These are phyloP conservation scores for Daldinia sp. DNA, from an alignment of 2,329 filamentous ascomycete species.

Conservation along the genomic window DNA sequence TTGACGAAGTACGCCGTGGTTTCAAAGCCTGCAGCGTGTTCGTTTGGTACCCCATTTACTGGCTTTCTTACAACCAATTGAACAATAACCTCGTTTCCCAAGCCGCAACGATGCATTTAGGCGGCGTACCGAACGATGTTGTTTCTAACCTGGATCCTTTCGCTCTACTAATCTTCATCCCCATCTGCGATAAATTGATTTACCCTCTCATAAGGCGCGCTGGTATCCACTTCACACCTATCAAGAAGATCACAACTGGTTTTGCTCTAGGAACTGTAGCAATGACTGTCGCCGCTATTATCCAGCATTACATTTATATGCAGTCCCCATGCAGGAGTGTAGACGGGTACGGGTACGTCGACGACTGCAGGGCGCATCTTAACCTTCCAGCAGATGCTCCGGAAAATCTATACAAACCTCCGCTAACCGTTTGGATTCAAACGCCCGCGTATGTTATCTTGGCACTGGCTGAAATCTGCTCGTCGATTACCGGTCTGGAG, in stretches of 20 bases:
- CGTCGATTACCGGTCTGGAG: constrained; percentile 71
- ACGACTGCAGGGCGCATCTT: constrained; percentile 47
- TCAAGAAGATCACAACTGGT: constrained; percentile 79
- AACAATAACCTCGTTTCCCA: constrained; percentile 72
- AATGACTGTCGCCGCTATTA: constrained; percentile 68
- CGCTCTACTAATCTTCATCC: constrained; percentile 80
- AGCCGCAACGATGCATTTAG: constrained; percentile 73
- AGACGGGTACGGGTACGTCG: constrained; percentile 62
- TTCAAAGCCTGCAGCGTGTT: constrained; percentile 78
- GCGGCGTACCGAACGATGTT: constrained; percentile 82
- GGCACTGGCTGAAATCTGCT: constrained; percentile 63
- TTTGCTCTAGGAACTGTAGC: constrained; percentile 74
- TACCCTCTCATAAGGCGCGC: constrained; percentile 75
- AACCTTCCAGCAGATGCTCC: constrained; percentile 31
- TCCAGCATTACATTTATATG: constrained; percentile 74
- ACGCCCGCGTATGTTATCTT: constrained; percentile 63
- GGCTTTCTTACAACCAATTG: constrained; percentile 70
- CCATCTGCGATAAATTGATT: constrained; percentile 74
- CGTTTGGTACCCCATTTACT: constrained; percentile 75
- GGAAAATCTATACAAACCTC: constrained; percentile 48
- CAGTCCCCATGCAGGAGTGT: constrained; percentile 71
- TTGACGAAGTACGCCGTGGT: constrained; percentile 80
- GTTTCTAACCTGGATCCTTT: constrained; percentile 82
- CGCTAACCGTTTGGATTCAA: constrained; percentile 74
- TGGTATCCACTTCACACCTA: constrained; percentile 76